phyloP scores from a whole-genome alignment of 345 rosid genomes.

The Gossypium thurberi region DNA sequence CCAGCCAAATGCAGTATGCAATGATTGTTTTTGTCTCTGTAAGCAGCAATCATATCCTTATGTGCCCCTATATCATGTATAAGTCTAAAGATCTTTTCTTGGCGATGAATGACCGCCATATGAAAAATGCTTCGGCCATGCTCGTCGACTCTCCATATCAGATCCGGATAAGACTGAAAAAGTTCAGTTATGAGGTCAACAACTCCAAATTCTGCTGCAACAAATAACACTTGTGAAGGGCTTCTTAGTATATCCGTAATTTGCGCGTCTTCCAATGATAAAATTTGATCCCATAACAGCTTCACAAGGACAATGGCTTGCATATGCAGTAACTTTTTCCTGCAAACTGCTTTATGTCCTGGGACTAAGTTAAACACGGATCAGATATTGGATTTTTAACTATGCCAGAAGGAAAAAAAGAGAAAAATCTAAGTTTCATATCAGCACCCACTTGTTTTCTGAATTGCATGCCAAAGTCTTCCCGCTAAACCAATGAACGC shows the following conservation, averaged over 20 bases:
- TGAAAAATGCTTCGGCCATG: conserved; percentile 28
- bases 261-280: conserved; percentile 26
- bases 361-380: conserved; percentile 25
- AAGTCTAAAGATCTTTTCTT: conserved; percentile 22
- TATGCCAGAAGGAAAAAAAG: neutral
- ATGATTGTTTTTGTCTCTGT: conserved; percentile 22
- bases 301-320: conserved; percentile 31
- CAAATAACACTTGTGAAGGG: conserved; percentile 26
- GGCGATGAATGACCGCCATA: conserved; percentile 30
- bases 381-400: neutral
- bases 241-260: conserved; percentile 19
- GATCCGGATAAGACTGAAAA: conserved; percentile 21
- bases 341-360: conserved; percentile 14
- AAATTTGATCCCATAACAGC: conserved; percentile 25
- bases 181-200: conserved; percentile 28
- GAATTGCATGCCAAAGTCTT: neutral
- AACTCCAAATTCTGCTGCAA: conserved; percentile 34
- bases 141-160: conserved; percentile 31
- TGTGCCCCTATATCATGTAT: conserved; percentile 24
- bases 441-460: conserved; percentile 2
- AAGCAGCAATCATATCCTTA: conserved; percentile 23
- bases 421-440: neutral
- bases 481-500: neutral
- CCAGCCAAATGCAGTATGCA: conserved; percentile 35
- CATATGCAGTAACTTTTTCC: conserved; percentile 19